Base-by-base conservation (phyloP, 2,329 filamentous ascomycete genomes). In the Furcasterigmium sp. region DNA sequence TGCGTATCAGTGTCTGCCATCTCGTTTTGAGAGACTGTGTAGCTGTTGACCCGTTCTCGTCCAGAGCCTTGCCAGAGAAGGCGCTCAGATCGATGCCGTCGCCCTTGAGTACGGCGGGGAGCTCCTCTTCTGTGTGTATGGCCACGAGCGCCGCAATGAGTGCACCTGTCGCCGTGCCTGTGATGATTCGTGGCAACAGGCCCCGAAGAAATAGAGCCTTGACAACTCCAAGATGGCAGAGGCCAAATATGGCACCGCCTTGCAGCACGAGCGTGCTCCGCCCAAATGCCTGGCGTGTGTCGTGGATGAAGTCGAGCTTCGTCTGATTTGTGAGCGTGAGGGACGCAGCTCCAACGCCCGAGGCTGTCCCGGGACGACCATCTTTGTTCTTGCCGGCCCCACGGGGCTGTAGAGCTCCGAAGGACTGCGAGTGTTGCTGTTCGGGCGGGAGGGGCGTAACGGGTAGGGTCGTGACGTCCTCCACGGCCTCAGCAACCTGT, bases 201-300 rank as follows among this genome's bases (percentile, higher is more conserved):
- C 87, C 87, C 21, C 86, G 79, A 28, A 90, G 67, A 63, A 91
- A 87, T 32, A 96, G 69, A 2, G 90, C 90, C 59, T 91, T 95
- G 30, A 95, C 87, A 6, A 96, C 89, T 7, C 91, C 91, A 5
- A 96, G 63, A 62, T 96, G 91, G 55, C 88, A 95, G 9, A 95
- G 68, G 2, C 91, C 91, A 56, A 96, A 95, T 45, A 95, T 91
- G 34, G 89, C 87, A 13, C 91, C 91, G 38, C 91, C 91, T 60
- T 96, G 90, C 2, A 96, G 66, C 5, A 96, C 85, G 19, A 96
- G 73, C 1, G 87, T 90, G 44, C 84, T 93, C 51, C 90, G 76
- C 9, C 91, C 91, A 64, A 95, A 94, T 0, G 89, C 87, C 60
- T 93, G 88, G 10, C 91, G 76, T 9, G 89, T 89, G 62, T 95